Evolutionary conservation across 108 stramenopile genomes (phyloP).

Genomic region (Cyclostephanos tholiformis): DNA sequence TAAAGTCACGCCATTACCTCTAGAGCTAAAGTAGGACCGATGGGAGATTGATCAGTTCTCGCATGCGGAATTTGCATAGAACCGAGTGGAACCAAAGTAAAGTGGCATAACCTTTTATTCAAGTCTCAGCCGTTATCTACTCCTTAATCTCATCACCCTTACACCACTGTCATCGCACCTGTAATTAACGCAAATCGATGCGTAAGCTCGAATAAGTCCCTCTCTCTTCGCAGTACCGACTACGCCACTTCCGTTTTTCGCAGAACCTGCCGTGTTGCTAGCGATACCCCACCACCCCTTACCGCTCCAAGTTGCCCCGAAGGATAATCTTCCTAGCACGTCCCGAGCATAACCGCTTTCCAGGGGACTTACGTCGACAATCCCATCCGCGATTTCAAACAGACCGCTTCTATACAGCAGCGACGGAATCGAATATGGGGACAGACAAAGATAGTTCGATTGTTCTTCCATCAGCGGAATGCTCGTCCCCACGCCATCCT

Average conservation of each 20-base stretch:
- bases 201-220: conserved; percentile 11
- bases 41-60: no score
- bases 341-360: conserved; percentile 78
- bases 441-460: conserved; percentile 20
- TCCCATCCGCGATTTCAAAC: conserved; percentile 69
- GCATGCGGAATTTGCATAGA: no score
- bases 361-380: conserved; percentile 84
- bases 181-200: conserved; percentile 45
- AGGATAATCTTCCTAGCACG: conserved; percentile 72
- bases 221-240: conserved; percentile 11
- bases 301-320: conserved; percentile 44
- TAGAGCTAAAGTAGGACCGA: no score
- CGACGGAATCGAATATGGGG: conserved; percentile 16
- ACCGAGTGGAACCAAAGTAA: neutral
- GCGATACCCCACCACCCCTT: conserved; percentile 49
- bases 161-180: conserved; percentile 47
- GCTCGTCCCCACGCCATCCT: neutral
- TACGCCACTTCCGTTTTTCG: neutral
- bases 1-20: no score
- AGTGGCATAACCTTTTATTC: neutral
- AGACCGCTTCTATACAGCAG: conserved; percentile 63
- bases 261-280: neutral
- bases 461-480: conserved; percentile 35
- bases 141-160: conserved; percentile 43
- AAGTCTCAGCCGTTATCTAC: neutral